Evolutionary conservation across 1,284 basidiomycete species (phyloP).

Genomic region (Malassezia caprae): DNA sequence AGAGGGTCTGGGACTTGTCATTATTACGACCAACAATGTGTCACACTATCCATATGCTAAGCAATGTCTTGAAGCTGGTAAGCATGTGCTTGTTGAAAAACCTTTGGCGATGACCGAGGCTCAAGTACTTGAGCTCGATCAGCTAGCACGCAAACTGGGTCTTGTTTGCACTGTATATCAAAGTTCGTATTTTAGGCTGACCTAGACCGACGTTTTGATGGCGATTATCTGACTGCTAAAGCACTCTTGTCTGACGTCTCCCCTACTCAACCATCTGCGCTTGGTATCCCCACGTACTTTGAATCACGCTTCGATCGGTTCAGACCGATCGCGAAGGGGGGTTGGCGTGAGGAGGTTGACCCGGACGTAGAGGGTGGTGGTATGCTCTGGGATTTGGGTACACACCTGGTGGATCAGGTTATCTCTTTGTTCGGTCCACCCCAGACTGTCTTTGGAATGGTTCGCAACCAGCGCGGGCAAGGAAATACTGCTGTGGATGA

Average conservation of each 20-base stretch:
- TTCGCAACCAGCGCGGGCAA: conserved; percentile 35
- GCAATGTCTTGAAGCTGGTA: conserved; percentile 30
- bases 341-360: conserved; percentile 42
- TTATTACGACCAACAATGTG: conserved; percentile 43
- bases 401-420: conserved; percentile 41
- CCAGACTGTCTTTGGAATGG: conserved; percentile 30
- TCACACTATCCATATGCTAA: conserved; percentile 42
- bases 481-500: conserved; percentile 34
- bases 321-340: conserved; percentile 40
- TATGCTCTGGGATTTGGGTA: conserved; percentile 43
- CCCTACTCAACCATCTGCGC: conserved; percentile 23
- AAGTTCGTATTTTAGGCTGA: conserved; percentile 13
- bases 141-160: conserved; percentile 26
- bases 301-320: conserved; percentile 44
- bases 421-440: conserved; percentile 41
- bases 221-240: conserved; percentile 42
- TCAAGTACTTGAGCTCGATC: conserved; percentile 28
- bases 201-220: conserved; percentile 37
- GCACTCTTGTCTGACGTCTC: conserved; percentile 21
- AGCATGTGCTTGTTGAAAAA: conserved; percentile 46
- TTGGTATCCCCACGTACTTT: conserved; percentile 37
- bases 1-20: conserved; percentile 29
- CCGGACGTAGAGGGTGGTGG: conserved; percentile 37
- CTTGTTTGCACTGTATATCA: conserved; percentile 43
- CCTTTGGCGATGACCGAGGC: conserved; percentile 28